These are phyloP conservation scores for Tricholoma bakamatsutake DNA, from an alignment of 768 basidiomycete species.

Conservation along the genomic window DNA sequence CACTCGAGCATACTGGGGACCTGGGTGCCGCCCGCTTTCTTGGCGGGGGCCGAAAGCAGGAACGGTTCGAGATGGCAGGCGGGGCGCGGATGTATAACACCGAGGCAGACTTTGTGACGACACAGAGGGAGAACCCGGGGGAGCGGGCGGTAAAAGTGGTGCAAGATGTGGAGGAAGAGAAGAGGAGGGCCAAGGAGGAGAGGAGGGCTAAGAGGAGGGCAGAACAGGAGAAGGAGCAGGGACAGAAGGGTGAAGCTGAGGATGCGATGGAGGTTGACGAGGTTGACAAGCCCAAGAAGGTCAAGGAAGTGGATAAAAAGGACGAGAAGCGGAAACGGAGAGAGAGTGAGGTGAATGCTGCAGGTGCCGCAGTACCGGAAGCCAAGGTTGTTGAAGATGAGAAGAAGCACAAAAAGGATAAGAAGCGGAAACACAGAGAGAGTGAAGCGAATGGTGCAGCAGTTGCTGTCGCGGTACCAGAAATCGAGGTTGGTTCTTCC, in stretches of 20 bases:
- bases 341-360: conserved; percentile 48
- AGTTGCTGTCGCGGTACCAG: conserved; percentile 17
- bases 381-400: neutral
- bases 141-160: conserved; percentile 70
- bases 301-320: conserved; percentile 32
- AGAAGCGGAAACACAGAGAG: conserved; percentile 23
- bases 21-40: conserved; percentile 64
- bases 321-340: conserved; percentile 46
- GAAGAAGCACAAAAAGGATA: neutral
- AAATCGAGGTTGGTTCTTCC: conserved; percentile 32
- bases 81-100: conserved; percentile 82
- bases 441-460: neutral
- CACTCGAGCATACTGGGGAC: conserved; percentile 81
- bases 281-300: conserved; percentile 36
- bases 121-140: conserved; percentile 77
- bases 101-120: conserved; percentile 75
- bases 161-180: conserved; percentile 83
- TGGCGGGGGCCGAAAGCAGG: conserved; percentile 61
- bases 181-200: conserved; percentile 76
- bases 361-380: neutral
- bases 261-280: conserved; percentile 43
- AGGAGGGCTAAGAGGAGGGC: conserved; percentile 64
- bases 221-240: conserved; percentile 35
- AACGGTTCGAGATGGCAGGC: conserved; percentile 75
- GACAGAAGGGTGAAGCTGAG: conserved; percentile 25